Percentiles rank a stretch among this genome's conserved stretches.
Evolutionary conservation across 345 rosid species (phyloP).

Genomic region (Rhodamnia rubescens): DNA sequence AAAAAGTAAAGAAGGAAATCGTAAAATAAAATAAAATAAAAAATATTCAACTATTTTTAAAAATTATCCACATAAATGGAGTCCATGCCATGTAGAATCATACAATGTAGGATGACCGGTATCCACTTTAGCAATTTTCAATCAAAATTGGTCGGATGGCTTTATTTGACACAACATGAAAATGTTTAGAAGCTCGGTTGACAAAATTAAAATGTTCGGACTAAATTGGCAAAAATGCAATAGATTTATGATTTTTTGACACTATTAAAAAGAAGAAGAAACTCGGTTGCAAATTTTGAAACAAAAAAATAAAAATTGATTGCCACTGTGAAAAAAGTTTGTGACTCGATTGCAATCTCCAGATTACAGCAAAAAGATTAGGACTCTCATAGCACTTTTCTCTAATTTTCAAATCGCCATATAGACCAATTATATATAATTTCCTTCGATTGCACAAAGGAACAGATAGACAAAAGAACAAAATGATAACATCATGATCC

Average conservation of each 20-base stretch:
- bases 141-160: no score
- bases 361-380: background rate
- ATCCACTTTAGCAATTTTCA: no score
- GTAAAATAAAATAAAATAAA: no score
- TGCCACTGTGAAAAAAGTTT: background rate
- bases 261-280: background rate
- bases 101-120: no score
- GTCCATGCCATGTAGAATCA: no score
- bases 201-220: no score
- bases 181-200: no score
- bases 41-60: no score
- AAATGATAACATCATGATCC: background rate
- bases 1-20: no score
- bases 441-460: background rate
- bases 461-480: background rate
- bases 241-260: background rate
- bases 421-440: background rate
- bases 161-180: no score
- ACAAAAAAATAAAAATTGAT: background rate
- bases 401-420: background rate
- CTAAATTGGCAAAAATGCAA: no score
- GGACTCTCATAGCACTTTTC: background rate
- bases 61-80: no score
- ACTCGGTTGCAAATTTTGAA: background rate
- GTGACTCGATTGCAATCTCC: background rate